Conservation (phyloP, 148 eudicot species). For the Nepenthes gracilis region DNA sequence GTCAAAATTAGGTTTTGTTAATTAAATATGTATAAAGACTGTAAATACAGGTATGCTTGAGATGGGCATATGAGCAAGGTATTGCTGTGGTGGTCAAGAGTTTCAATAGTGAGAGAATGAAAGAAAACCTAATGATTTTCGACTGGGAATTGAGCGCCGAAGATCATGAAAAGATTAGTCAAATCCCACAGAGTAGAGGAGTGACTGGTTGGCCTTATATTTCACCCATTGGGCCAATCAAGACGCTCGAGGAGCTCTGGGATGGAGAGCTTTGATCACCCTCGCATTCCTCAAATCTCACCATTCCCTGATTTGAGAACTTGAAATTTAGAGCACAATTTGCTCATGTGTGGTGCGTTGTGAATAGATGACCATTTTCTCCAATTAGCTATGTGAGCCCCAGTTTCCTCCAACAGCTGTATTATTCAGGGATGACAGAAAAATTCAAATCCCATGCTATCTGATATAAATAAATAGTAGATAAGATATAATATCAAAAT, state of each 20-base stretch:
- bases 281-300: too few species aligned
- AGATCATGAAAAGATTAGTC: constrained; percentile 36
- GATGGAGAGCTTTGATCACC: constrained; percentile 26
- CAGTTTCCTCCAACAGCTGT: too few species aligned
- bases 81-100: constrained; percentile 52
- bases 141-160: constrained; percentile 53
- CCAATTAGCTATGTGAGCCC: too few species aligned
- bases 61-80: constrained; percentile 79
- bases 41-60: constrained; percentile 42
- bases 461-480: too few species aligned
- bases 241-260: constrained; percentile 33
- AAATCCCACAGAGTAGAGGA: constrained; percentile 56
- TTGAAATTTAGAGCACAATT: too few species aligned
- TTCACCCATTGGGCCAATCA: constrained; percentile 29
- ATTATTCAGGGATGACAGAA: too few species aligned
- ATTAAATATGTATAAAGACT: background rate
- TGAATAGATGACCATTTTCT: too few species aligned
- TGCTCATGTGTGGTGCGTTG: too few species aligned
- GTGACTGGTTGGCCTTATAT: constrained; percentile 36
- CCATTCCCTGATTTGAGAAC: too few species aligned
- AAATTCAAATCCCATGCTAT: too few species aligned
- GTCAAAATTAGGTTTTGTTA: background rate
- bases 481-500: too few species aligned
- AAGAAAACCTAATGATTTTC: constrained; percentile 47
- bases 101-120: constrained; percentile 66